Conservation (phyloP, 495 filamentous ascomycete species). For the Talaromyces borbonicus region DNA sequence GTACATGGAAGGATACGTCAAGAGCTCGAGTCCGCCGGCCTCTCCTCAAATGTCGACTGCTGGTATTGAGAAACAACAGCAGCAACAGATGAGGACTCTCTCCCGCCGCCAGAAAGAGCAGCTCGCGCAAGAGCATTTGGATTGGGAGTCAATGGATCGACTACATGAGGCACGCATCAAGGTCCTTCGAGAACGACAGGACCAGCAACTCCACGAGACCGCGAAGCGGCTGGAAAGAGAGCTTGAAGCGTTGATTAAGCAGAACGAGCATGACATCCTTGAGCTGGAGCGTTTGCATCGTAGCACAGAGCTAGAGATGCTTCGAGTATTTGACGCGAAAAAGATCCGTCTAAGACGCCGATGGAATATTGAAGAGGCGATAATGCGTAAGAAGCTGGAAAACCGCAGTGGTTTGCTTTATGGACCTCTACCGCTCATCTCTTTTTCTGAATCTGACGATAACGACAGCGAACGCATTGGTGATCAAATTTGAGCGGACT, state of each 20-base stretch:
- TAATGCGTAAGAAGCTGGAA: slow-evolving; percentile 52
- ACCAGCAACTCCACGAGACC: slow-evolving; percentile 56
- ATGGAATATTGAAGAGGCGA: slow-evolving; percentile 57
- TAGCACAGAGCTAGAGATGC: slow-evolving; percentile 41
- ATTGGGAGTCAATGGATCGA: slow-evolving; percentile 58
- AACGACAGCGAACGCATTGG: slow-evolving; percentile 7
- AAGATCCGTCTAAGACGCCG: slow-evolving; percentile 39
- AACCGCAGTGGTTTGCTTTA: slow-evolving; percentile 35
- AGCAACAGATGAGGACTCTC: slow-evolving; percentile 16
- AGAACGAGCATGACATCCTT: slow-evolving; percentile 40
- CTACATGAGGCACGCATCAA: slow-evolving; percentile 68
- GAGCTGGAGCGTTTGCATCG: slow-evolving; percentile 43
- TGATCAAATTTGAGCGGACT: no score
- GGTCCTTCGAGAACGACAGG: slow-evolving; percentile 68
- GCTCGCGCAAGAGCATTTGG: slow-evolving; percentile 59
- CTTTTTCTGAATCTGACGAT: slow-evolving; percentile 19
- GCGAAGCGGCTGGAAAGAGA: slow-evolving; percentile 56
- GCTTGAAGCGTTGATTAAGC: slow-evolving; percentile 42
- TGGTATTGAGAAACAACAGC: slow-evolving; percentile 10
- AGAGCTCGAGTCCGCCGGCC: slow-evolving; percentile 39
- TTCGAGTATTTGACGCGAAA: slow-evolving; percentile 38
- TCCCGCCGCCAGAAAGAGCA: slow-evolving; percentile 40
- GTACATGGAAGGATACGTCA: slow-evolving; percentile 73
- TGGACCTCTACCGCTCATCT: slow-evolving; percentile 35
- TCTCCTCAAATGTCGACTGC: slow-evolving; percentile 18